Base-by-base conservation (phyloP, 345 rosid genomes). In the Moricandia arvensis region DNA sequence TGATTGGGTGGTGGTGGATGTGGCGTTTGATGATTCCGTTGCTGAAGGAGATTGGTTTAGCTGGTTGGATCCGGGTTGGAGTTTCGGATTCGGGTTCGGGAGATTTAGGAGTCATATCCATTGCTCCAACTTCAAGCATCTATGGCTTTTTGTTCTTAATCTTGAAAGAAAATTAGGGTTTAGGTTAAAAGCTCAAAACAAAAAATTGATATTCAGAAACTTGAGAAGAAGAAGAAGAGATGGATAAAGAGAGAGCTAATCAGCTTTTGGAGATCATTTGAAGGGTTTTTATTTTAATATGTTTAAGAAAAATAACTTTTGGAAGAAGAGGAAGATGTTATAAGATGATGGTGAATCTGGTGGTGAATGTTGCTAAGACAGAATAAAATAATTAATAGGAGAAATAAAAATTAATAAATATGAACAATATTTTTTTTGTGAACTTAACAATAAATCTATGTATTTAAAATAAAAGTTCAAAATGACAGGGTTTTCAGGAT, bases 81-180 rank as follows among this genome's bases (percentile, higher is more conserved):
- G 89, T 85, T 47, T 89, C 92, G 62, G 84, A 75, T 55, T 83
- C 93, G 0, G 85, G 84, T 68, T 88, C 91, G 0, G 90, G 91
- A 6, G 96, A 88, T 82, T 81, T 59, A 26, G 81, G 41, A 61
- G 64, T 64, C 64, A 86, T 77, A 76, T 86, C 74, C 63, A 87
- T 90, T 59, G 51, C 30, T 37, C 67, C 41, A 2, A 17, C 41
- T 11, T 63, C 67, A 63, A 35, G 67, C 67, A 63, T 63, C 66
- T 57, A 57, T 29, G 34, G 18, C 47, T n/a, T 47, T 13, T 5
- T 5, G 7, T 57, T 10, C 2, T 63, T 29, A 30, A 66, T 66
- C 35, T 65, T 66, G 33, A 16, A 58, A 21, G 12, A 15, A 17
- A 38, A 38, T 62, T 69, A 69, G 70, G 69, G 80, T 68, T 76